phyloP scores from a whole-genome alignment of 108 stramenopile genomes.

The Cyclotella kingstonii region DNA sequence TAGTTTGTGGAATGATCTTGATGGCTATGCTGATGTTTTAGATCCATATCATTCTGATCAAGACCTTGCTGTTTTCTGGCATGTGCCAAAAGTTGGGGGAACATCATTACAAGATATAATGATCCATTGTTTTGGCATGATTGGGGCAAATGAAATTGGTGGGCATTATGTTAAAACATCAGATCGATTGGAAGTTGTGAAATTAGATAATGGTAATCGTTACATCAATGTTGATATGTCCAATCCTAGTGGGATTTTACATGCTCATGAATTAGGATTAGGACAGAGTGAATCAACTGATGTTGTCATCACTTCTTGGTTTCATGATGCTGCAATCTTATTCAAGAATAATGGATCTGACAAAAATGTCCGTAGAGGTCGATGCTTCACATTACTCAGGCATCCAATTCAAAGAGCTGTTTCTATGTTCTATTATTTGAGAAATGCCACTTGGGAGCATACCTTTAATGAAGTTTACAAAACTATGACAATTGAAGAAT shows the following conservation, averaged over 20 bases:
- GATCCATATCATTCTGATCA: constrained; percentile 24
- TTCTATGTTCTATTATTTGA: constrained; percentile 41
- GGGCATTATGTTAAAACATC: constrained; percentile 4
- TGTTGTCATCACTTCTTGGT: constrained; percentile 38
- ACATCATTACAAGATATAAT: constrained; percentile 41
- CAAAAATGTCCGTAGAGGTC: background rate
- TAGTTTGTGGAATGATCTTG: constrained; percentile 26
- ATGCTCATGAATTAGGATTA: constrained; percentile 43
- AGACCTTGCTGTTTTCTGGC: constrained; percentile 40
- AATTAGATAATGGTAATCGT: constrained; percentile 34
- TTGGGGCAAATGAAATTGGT: constrained; percentile 41
- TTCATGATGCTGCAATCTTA: constrained; percentile 31
- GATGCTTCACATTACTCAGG: constrained; percentile 31
- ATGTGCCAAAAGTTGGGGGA: constrained; percentile 37
- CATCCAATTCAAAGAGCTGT: constrained; percentile 37
- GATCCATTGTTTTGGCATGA: constrained; percentile 41
- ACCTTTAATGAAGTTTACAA: constrained; percentile 36
- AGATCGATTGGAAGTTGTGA: constrained; percentile 22
- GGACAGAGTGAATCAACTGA: constrained; percentile 36
- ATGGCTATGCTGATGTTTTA: constrained; percentile 35
- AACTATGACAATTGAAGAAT: constrained; percentile 38
- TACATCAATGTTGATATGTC: constrained; percentile 54
- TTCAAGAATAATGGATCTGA: constrained; percentile 17
- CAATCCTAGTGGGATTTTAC: constrained; percentile 30
- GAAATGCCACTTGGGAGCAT: constrained; percentile 44